Evolutionary conservation across 768 basidiomycete species (phyloP).

Genomic region (Auriscalpium vulgare): DNA sequence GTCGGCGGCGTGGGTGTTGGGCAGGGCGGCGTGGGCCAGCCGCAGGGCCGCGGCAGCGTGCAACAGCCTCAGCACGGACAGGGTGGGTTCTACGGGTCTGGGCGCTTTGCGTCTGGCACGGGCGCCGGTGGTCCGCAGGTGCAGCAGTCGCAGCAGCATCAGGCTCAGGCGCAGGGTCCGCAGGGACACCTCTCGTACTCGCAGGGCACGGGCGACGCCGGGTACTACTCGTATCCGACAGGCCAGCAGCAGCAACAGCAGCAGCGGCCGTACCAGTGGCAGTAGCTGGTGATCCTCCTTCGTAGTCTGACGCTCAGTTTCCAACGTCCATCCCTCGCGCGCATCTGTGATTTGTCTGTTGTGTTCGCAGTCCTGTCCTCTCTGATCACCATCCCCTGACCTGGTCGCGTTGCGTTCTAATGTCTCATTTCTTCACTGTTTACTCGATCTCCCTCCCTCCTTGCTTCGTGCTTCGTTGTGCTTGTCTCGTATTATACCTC

Average conservation of each 20-base stretch:
- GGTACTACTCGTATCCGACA: slow-evolving; percentile 65
- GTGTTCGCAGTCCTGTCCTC: not conserved
- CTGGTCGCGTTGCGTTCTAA: slow-evolving; percentile 9
- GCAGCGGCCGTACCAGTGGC: slow-evolving; percentile 3
- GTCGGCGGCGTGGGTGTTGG: slow-evolving; percentile 38
- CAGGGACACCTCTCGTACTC: slow-evolving; percentile 57
- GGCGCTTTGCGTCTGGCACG: slow-evolving; percentile 34
- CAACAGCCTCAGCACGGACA: slow-evolving; percentile 35
- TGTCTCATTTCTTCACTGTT: slow-evolving; percentile 12
- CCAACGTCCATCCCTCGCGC: slow-evolving; percentile 9
- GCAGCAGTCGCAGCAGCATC: slow-evolving; percentile 35
- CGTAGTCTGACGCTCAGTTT: not conserved
- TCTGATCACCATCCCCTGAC: not conserved
- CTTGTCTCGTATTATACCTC: slow-evolving; percentile 16
- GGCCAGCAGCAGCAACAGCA: slow-evolving; percentile 41
- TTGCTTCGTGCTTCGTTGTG: slow-evolving; percentile 4
- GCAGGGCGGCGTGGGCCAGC: slow-evolving; percentile 29
- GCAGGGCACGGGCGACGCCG: slow-evolving; percentile 51
- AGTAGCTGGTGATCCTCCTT: not conserved
- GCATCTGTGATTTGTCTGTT: slow-evolving; percentile 7
- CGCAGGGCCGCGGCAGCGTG: slow-evolving; percentile 33
- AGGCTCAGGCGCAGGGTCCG: slow-evolving; percentile 32
- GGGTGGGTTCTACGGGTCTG: slow-evolving; percentile 37
- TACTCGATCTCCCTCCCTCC: slow-evolving; percentile 13
- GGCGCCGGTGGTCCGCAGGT: slow-evolving; percentile 32